Evolutionary conservation across 331 rosid species (phyloP), one percentile per base, ranked within the genome.

Genomic region (Malus hybrid): DNA sequence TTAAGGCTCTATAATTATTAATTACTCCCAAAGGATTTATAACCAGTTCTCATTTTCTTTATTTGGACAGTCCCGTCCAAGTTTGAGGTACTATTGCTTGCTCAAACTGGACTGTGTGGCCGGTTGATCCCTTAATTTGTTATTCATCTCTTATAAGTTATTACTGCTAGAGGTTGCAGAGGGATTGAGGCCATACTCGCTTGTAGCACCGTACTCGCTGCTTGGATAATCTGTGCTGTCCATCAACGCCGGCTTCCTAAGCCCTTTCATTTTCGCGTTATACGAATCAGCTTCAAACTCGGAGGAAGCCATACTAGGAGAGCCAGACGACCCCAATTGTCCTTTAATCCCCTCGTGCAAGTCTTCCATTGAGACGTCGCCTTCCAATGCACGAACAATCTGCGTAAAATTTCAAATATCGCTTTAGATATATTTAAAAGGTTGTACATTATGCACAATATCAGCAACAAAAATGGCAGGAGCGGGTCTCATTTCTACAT

Each of bases 311-410:
- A 39, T 39, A 39, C 46, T 39, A 39, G 46, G 46, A 6, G 36
- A 15, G 10, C 88, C 76, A 4, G 76, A 67, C n/a, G 34, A 19
- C 22, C 44, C 31, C 20, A 50, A 60, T 3, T 84, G 59, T 9
- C 80, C n/a, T 62, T 78, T 90, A 66, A 83, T 78, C 57, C 91
- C 96, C 0, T 84, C 80, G 59, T 55, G 72, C 69, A 93, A 83
- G 56, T 85, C 92, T 5, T 93, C 95, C 4, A 87, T 54, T 8
- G 90, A 86, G 11, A 82, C 91, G 59, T 93, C 97, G 31, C 96
- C 98, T 85, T 91, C 97, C 73, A 93, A 28, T 3, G 87, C 91
- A 2, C 97, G 84, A 16, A 91, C 93, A 73, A 91, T 76, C 98
- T 93, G 64, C 64, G 72, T 75, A 10, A 24, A 34, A 18, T 62